phyloP scores from a whole-genome alignment of 106 monocot genomes.

The Apostasia shenzhenica region DNA sequence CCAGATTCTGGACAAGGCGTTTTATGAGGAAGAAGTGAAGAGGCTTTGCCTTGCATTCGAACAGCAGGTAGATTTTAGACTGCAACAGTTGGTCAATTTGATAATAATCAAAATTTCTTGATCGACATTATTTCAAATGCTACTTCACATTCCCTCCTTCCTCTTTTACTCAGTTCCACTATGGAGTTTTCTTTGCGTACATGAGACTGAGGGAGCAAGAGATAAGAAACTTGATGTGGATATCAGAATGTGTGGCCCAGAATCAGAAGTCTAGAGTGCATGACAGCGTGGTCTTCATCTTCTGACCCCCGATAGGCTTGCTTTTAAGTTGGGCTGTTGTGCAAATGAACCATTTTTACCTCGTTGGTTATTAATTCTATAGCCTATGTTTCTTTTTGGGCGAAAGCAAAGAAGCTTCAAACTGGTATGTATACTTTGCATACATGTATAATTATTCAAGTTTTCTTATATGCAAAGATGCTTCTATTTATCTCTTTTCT shows the following conservation, averaged over 20 bases:
- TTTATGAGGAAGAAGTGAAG: conserved; percentile 97
- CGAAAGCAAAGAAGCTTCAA: no score
- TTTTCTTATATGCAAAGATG: no score
- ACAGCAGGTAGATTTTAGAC: conserved; percentile 64
- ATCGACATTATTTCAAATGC: no score
- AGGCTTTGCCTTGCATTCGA: conserved; percentile 90
- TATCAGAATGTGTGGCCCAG: conserved; percentile 93
- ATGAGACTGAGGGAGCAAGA: conserved; percentile 91
- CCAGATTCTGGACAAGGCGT: conserved; percentile 96
- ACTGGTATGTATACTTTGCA: no score
- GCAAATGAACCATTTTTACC: no score
- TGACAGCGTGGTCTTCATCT: conserved; percentile 93
- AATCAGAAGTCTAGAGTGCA: conserved; percentile 94
- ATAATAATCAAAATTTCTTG: no score
- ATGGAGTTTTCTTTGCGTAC: conserved; percentile 89
- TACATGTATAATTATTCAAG: no score
- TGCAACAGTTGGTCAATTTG: no score
- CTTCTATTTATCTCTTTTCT: no score
- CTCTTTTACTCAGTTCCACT: conserved; percentile 70
- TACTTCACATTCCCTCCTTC: background rate
- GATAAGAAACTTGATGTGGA: conserved; percentile 98
- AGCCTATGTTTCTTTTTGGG: no score
- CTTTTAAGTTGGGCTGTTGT: no score
- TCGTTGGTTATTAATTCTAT: no score
- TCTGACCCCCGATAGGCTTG: conserved; percentile 21